Conservation (phyloP, 2,329 filamentous ascomycete species). For the Cladosporium phlei region DNA sequence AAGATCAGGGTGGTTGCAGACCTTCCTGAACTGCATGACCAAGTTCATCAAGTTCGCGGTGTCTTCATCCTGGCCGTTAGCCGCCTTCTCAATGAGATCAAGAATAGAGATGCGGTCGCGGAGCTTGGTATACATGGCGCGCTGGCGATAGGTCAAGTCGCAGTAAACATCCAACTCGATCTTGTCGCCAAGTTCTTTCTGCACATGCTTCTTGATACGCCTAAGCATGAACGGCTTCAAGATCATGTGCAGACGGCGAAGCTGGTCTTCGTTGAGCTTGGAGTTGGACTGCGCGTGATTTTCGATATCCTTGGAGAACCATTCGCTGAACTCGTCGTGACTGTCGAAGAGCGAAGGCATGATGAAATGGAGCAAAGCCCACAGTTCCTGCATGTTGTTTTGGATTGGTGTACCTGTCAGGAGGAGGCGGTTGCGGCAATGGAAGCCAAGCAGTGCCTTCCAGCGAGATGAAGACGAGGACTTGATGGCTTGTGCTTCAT, state of each 20-base stretch:
- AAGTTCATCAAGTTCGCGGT: conserved; percentile 97
- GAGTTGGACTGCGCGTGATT: conserved; percentile 98
- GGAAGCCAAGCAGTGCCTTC: conserved; percentile 91
- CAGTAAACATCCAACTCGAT: conserved; percentile 96
- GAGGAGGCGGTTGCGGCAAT: conserved; percentile 88
- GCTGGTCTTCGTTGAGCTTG: conserved; percentile 97
- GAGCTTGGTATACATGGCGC: conserved; percentile 85
- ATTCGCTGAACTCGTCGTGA: conserved; percentile 87
- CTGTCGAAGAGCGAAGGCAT: conserved; percentile 99
- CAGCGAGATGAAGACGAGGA: conserved; percentile 92
- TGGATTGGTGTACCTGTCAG: conserved; percentile 97
- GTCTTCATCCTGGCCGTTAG: conserved; percentile 88
- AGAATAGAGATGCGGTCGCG: conserved; percentile 98
- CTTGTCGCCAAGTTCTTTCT: conserved; percentile 98
- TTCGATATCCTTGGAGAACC: conserved; percentile 95
- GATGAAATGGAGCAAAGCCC: conserved; percentile 97
- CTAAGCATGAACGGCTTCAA: conserved; percentile 99
- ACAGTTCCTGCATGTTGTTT: conserved; percentile 99
- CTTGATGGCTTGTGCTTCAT: conserved; percentile 98
- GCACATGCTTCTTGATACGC: conserved; percentile 98
- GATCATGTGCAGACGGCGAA: conserved; percentile 97
- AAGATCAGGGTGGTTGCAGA: conserved; percentile 96
- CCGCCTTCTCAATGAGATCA: conserved; percentile 96
- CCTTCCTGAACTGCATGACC: conserved; percentile 99
- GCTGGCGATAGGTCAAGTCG: conserved; percentile 91